A percentile compares a stretch with the other conserved stretches of the same genome.
phyloP scores from a whole-genome alignment of 345 rosid genomes.

The Capsella bursapastoris region DNA sequence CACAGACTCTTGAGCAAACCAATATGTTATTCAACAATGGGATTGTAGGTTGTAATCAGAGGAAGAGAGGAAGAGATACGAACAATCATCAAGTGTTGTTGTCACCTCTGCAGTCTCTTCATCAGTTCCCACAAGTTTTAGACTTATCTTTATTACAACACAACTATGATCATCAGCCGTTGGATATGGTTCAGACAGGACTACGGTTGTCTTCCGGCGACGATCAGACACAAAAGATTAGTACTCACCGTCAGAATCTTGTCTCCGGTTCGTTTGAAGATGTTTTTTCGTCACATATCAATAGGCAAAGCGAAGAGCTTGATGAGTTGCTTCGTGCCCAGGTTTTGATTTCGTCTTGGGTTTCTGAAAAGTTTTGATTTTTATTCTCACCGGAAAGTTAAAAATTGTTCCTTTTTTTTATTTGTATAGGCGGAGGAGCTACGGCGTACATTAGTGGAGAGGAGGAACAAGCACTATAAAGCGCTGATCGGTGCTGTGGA shows the following conservation, averaged over 20 bases:
- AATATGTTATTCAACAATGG: slow-evolving; percentile 26
- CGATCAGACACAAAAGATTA: slow-evolving; percentile 43
- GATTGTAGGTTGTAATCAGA: slow-evolving; percentile 38
- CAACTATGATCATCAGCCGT: slow-evolving; percentile 2
- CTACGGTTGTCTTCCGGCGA: slow-evolving; percentile 71
- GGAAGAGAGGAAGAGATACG: slow-evolving; percentile 65
- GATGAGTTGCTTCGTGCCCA: slow-evolving; percentile 72
- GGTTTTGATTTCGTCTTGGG: slow-evolving; percentile 47
- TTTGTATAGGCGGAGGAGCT: slow-evolving; percentile 62
- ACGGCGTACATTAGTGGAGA: slow-evolving; percentile 71
- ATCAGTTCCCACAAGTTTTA: slow-evolving; percentile 37
- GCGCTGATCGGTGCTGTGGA: slow-evolving; percentile 66
- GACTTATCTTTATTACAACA: slow-evolving; percentile 34
- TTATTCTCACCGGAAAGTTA: not conserved
- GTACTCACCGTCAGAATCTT: slow-evolving; percentile 18
- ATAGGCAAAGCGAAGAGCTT: slow-evolving; percentile 64
- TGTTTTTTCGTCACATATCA: slow-evolving; percentile 51
- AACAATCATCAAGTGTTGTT: slow-evolving; percentile 4
- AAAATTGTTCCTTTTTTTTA: not conserved
- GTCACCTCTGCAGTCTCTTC: slow-evolving; percentile 16
- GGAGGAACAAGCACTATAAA: slow-evolving; percentile 63
- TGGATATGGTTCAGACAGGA: slow-evolving; percentile 63
- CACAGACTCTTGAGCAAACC: slow-evolving; percentile 40
- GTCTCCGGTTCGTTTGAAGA: slow-evolving; percentile 46
- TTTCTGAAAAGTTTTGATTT: slow-evolving; percentile 10